Evolutionary conservation across 169 alveolate species (phyloP).

Genomic region (Theileria orientalis): DNA sequence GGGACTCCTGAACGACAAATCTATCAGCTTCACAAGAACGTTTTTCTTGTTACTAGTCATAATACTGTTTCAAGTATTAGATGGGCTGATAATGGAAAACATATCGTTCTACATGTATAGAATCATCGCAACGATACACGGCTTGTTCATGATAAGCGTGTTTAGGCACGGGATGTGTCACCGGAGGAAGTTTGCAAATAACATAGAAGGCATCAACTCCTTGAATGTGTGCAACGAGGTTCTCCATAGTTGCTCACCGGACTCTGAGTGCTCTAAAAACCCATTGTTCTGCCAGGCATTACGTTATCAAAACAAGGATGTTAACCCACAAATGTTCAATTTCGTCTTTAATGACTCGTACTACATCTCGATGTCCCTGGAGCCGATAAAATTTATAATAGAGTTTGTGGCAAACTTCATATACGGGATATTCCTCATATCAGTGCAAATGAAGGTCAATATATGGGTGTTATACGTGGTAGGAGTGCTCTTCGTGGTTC

Average conservation of each 20-base stretch:
- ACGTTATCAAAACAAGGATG: conserved; percentile 36
- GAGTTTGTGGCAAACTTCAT: conserved; percentile 6
- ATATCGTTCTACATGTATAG: conserved; percentile 18
- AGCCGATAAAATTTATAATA: conserved; percentile 8
- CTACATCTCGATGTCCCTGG: conserved; percentile 8
- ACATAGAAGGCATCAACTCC: neutral
- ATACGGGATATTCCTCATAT: conserved; percentile 15
- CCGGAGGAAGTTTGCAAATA: conserved; percentile 23
- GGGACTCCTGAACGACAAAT: neutral
- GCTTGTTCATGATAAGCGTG: conserved; percentile 20
- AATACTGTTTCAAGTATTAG: conserved; percentile 8
- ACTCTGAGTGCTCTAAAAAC: conserved; percentile 12
- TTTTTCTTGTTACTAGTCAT: neutral
- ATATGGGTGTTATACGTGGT: conserved; percentile 3
- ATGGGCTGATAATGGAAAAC: conserved; percentile 21
- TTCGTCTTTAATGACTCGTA: conserved; percentile 21
- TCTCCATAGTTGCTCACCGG: neutral
- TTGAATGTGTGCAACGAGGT: neutral
- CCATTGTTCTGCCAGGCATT: conserved; percentile 54
- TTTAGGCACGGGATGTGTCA: conserved; percentile 53
- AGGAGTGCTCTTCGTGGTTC: neutral
- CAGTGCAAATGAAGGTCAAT: neutral
- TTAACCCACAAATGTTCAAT: conserved; percentile 27
- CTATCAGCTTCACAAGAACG: neutral
- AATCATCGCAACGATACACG: conserved; percentile 10